A percentile compares a stretch with the other conserved stretches of the same genome.
phyloP scores from a whole-genome alignment of 768 basidiomycete species.

The Strobilomyces echinocephalus region DNA sequence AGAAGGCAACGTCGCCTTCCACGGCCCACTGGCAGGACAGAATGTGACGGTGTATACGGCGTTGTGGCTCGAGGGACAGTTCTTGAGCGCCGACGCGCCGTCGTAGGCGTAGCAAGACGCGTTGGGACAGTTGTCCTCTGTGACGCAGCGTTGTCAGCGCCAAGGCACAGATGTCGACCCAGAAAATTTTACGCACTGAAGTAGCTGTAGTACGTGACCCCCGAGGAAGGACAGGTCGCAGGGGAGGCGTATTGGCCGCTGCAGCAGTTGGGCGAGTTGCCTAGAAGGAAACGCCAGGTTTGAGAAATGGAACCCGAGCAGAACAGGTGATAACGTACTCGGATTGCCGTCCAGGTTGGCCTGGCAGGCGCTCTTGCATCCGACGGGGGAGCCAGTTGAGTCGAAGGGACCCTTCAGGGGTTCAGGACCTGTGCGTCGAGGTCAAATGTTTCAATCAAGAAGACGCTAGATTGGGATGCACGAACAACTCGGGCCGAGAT shows the following conservation, averaged over 20 bases:
- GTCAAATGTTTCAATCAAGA: neutral
- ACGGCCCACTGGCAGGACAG: slow-evolving; percentile 36
- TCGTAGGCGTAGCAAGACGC: slow-evolving; percentile 52
- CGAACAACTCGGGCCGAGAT: slow-evolving; percentile 55
- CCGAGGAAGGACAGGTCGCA: slow-evolving; percentile 37
- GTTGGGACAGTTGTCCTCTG: slow-evolving; percentile 42
- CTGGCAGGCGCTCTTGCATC: slow-evolving; percentile 57
- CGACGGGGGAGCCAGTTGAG: slow-evolving; percentile 49
- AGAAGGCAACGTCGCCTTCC: no score
- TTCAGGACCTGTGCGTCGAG: slow-evolving; percentile 38
- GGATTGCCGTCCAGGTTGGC: slow-evolving; percentile 34
- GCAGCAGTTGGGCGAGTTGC: slow-evolving; percentile 62
- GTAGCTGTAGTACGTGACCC: slow-evolving; percentile 36
- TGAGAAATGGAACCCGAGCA: neutral
- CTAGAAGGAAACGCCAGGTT: slow-evolving; percentile 23
- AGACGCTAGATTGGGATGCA: neutral
- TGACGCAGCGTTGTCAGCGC: neutral
- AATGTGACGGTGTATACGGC: slow-evolving; percentile 46
- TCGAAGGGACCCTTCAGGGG: slow-evolving; percentile 51
- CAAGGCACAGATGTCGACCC: neutral
- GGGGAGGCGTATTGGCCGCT: slow-evolving; percentile 50
- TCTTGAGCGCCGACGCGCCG: slow-evolving; percentile 45
- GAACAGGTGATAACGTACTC: slow-evolving; percentile 15
- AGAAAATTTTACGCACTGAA: slow-evolving; percentile 35
- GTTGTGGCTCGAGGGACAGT: slow-evolving; percentile 32